A percentile compares a stretch with the other conserved stretches of the same genome.
Evolutionary conservation across 2,329 filamentous ascomycete genomes (phyloP).

Genomic region (Aspergillus udagawae): DNA sequence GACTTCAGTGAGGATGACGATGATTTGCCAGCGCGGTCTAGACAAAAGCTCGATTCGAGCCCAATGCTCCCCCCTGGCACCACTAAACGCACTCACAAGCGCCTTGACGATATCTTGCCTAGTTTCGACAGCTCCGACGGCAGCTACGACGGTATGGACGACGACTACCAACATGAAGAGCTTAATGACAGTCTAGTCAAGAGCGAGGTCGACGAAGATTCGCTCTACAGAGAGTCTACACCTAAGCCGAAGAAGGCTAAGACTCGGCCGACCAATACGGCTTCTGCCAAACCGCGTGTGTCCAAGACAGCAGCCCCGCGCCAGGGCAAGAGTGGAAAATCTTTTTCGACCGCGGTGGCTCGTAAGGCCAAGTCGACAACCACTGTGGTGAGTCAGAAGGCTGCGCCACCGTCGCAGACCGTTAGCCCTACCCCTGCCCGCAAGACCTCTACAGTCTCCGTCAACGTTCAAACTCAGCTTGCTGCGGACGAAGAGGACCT

Average conservation of each 20-base stretch:
- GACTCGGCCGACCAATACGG: conserved; percentile 37
- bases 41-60: conserved; percentile 41
- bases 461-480: conserved; percentile 60
- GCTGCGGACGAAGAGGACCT: conserved; percentile 79
- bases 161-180: conserved; percentile 52
- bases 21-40: conserved; percentile 44
- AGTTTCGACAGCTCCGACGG: conserved; percentile 56
- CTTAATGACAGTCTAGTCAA: conserved; percentile 51
- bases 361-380: conserved; percentile 37
- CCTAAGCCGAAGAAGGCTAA: conserved; percentile 52
- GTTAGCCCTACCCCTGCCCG: conserved; percentile 48
- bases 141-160: conserved; percentile 60
- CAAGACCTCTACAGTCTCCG: conserved; percentile 53
- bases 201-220: conserved; percentile 48
- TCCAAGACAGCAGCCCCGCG: conserved; percentile 26
- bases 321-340: conserved; percentile 34
- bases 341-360: conserved; percentile 24
- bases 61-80: conserved; percentile 43
- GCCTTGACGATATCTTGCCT: conserved; percentile 50
- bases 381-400: conserved; percentile 26
- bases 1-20: conserved; percentile 59
- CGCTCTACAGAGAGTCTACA: conserved; percentile 33
- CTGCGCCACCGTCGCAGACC: conserved; percentile 36
- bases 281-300: conserved; percentile 27
- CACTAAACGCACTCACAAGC: conserved; percentile 46